Conservation (phyloP, 257 asterid species). For the Solanum pinnatisectum region DNA sequence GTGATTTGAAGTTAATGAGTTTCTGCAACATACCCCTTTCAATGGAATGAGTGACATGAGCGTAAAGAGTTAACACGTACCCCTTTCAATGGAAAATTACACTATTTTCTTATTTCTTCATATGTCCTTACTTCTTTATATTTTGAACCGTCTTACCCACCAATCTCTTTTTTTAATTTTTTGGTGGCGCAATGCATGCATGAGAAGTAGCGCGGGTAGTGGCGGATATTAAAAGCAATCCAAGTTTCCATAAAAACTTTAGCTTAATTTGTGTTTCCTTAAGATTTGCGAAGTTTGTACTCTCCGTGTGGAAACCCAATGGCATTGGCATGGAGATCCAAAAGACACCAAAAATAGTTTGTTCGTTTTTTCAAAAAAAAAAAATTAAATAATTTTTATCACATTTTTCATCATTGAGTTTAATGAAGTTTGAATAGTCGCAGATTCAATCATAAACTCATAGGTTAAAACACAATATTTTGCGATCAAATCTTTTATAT, state of each 20-base stretch:
- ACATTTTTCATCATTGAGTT: background rate
- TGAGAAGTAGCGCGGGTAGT: background rate
- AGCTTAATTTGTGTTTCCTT: slow-evolving; percentile 29
- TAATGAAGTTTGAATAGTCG: background rate
- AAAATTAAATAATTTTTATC: background rate
- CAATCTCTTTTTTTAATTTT: background rate
- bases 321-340: background rate
- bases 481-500: background rate
- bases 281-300: slow-evolving; percentile 29
- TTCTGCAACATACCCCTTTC: too few species aligned
- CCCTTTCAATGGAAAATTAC: too few species aligned
- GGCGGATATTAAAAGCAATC: slow-evolving; percentile 18
- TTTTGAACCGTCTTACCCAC: too few species aligned
- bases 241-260: slow-evolving; percentile 4
- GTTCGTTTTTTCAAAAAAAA: background rate
- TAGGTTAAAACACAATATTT: background rate
- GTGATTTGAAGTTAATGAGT: background rate
- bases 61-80: too few species aligned
- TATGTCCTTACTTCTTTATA: too few species aligned
- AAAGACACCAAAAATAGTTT: background rate
- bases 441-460: background rate
- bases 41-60: too few species aligned
- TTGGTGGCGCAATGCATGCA: background rate
- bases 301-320: slow-evolving; percentile 6
- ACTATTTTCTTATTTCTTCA: too few species aligned